Evolutionary conservation across 306 rosid species (phyloP).

Genomic region (Parietaria judaica): DNA sequence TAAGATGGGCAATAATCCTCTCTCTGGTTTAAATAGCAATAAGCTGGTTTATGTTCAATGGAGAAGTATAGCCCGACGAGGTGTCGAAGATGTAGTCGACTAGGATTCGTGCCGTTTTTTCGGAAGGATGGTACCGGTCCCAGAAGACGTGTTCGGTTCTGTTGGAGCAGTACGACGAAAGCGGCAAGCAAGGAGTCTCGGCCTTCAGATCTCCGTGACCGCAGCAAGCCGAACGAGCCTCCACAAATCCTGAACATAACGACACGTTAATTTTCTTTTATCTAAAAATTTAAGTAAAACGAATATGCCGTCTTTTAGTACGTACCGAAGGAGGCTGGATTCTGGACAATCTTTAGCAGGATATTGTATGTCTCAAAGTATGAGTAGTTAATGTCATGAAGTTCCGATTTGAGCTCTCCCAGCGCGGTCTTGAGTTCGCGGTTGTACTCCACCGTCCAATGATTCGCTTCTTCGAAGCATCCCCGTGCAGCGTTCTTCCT

Average conservation of each 20-base stretch:
- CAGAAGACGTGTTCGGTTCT: conserved; percentile 61
- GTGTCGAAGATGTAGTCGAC: conserved; percentile 41
- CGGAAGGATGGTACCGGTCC: conserved; percentile 71
- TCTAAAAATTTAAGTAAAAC: too few species aligned
- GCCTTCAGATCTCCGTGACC: conserved; percentile 56
- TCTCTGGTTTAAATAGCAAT: conserved; percentile 26
- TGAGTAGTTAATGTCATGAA: conserved; percentile 31
- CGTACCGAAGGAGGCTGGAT: conserved; percentile 38
- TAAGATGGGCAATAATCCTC: neutral
- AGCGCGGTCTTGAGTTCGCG: conserved; percentile 42
- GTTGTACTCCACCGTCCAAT: conserved; percentile 29
- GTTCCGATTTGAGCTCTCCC: conserved; percentile 28
- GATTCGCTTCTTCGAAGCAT: conserved; percentile 40
- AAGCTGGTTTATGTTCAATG: conserved; percentile 47
- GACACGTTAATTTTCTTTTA: too few species aligned
- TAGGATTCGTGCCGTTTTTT: conserved; percentile 37
- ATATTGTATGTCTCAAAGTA: conserved; percentile 38
- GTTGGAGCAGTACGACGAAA: conserved; percentile 41
- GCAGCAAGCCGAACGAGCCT: conserved; percentile 64
- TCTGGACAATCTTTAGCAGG: conserved; percentile 24
- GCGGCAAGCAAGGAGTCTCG: conserved; percentile 34
- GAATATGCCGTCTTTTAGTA: neutral
- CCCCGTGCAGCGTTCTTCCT: conserved; percentile 15
- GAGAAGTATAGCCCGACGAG: conserved; percentile 35
- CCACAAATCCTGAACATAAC: conserved; percentile 44